Conservation (phyloP, 2,329 filamentous ascomycete species). For the Pseudohalonectria lignicola region DNA sequence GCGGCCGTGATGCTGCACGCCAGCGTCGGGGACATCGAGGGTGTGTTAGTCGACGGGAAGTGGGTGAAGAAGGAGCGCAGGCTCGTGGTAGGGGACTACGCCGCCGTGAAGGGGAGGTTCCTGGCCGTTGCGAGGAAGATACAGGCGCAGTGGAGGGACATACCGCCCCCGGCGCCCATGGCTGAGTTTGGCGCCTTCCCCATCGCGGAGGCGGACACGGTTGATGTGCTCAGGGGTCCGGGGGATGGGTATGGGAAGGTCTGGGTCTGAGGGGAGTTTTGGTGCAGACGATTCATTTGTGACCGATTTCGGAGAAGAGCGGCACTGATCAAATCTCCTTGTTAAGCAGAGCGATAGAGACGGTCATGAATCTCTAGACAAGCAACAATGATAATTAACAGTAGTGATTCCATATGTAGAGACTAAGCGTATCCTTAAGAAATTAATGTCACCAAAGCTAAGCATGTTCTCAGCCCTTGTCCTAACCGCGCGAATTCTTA, state of each 20-base stretch:
- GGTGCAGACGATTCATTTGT: not conserved
- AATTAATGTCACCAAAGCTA: no score
- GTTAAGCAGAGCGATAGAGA: no score
- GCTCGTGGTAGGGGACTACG: conserved; percentile 15
- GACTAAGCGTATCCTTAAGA: no score
- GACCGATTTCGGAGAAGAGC: no score
- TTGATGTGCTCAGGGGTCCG: conserved; percentile 6
- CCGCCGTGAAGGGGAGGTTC: conserved; percentile 17
- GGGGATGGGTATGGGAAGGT: conserved; percentile 8
- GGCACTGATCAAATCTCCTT: no score
- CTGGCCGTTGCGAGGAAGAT: conserved; percentile 21
- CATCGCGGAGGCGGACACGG: conserved; percentile 1
- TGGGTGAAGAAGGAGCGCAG: conserved; percentile 34
- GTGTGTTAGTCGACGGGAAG: conserved; percentile 37
- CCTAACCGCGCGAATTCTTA: no score
- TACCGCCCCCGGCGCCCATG: conserved; percentile 13
- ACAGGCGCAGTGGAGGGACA: conserved; percentile 13
- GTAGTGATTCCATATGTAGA: no score
- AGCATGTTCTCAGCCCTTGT: no score
- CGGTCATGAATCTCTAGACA: no score
- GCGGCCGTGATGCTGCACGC: conserved; percentile 45
- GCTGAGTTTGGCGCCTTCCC: not conserved
- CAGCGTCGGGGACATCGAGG: conserved; percentile 36
- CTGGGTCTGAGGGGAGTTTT: not conserved
- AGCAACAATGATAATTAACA: no score